Evolutionary conservation across 140 eudicot species (phyloP).

Genomic region (Senecio squalidus): DNA sequence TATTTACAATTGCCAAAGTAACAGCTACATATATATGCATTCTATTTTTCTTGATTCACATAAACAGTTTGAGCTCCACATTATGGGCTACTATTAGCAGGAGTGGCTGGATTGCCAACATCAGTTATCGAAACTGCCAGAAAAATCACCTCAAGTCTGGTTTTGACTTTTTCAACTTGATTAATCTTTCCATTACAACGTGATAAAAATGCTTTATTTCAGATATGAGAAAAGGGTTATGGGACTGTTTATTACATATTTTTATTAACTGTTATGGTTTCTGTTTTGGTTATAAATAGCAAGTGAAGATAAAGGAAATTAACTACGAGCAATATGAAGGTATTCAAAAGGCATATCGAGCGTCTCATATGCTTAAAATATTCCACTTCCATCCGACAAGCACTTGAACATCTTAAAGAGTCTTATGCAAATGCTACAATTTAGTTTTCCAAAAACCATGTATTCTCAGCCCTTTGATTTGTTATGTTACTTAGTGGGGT

Average conservation of each 20-base stretch:
- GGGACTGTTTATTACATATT: not conserved
- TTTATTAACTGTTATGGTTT: not conserved
- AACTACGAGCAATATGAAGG: conserved; percentile 48
- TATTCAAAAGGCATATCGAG: conserved; percentile 62
- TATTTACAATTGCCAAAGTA: not conserved
- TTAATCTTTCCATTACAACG: too few relatives aligned
- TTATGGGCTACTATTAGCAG: conserved; percentile 87
- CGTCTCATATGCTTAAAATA: conserved; percentile 81
- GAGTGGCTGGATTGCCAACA: conserved; percentile 86
- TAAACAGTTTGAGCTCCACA: conserved; percentile 86
- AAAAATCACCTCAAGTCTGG: conserved; percentile 56
- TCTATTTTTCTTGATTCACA: conserved; percentile 10
- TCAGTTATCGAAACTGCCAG: conserved; percentile 77
- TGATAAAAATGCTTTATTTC: not conserved
- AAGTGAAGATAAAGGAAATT: conserved; percentile 66
- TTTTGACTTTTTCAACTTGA: too few relatives aligned
- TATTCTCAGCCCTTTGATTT: too few relatives aligned
- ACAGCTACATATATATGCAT: not conserved
- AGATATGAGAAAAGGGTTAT: too few relatives aligned
- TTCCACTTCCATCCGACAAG: conserved; percentile 73
- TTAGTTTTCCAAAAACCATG: too few relatives aligned
- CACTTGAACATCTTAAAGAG: conserved; percentile 71
- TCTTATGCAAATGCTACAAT: conserved; percentile 27
- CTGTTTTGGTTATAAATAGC: conserved; percentile 32
- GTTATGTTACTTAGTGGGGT: too few relatives aligned